Conservation (phyloP, 1,284 basidiomycete genomes). For the Rugosomyces carneus region DNA sequence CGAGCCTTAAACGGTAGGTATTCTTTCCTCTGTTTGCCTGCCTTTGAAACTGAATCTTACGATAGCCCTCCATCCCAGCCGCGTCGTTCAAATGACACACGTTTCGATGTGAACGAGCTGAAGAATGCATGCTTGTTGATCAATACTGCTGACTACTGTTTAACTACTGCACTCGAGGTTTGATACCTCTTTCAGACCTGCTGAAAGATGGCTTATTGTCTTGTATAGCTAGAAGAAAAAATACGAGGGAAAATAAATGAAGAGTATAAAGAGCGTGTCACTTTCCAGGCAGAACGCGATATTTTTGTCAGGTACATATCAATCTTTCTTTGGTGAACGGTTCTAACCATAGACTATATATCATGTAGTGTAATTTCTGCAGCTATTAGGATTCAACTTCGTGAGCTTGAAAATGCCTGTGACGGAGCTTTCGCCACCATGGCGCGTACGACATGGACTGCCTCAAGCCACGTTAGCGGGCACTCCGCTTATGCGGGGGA, state of each 20-base stretch:
- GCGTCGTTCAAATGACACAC: constrained; percentile 71
- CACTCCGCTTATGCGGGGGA: constrained; percentile 79
- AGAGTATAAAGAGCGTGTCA: constrained; percentile 73
- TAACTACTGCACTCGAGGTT: constrained; percentile 84
- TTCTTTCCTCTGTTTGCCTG: background rate
- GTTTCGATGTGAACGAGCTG: constrained; percentile 69
- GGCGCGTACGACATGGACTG: constrained; percentile 72
- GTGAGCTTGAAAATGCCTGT: constrained; percentile 76
- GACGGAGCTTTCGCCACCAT: constrained; percentile 75
- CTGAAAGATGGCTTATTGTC: constrained; percentile 5
- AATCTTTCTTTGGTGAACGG: background rate
- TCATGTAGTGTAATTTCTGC: constrained; percentile 68
- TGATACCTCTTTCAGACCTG: constrained; percentile 7
- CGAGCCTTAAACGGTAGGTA: constrained; percentile 60
- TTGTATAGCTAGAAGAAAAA: constrained; percentile 81
- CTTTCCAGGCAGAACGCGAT: constrained; percentile 82
- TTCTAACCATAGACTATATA: background rate
- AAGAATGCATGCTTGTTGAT: constrained; percentile 82
- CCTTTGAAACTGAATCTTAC: background rate
- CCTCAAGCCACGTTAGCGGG: constrained; percentile 77
- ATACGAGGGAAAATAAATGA: constrained; percentile 78
- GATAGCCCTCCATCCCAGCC: constrained; percentile 21
- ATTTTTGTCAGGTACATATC: constrained; percentile 73
- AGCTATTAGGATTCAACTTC: constrained; percentile 71
- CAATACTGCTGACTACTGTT: constrained; percentile 98